These are phyloP conservation scores for Saussurea involucrata DNA, from an alignment of 129 eudicot species.

Conservation along the genomic window DNA sequence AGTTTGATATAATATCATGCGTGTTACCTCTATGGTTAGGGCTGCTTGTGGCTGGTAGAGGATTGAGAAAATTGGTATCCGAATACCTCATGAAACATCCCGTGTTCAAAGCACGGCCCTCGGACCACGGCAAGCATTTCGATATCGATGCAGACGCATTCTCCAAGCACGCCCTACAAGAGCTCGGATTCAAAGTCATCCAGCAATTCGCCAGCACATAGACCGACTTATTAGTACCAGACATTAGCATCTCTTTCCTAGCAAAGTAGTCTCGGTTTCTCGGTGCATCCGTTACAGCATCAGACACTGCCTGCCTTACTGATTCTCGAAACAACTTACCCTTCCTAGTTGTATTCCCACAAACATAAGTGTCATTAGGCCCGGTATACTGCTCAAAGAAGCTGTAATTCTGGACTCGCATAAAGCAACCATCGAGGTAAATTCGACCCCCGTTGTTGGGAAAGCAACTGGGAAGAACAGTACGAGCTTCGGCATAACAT, in stretches of 20 bases:
- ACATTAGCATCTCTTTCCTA: slow-evolving; percentile 21
- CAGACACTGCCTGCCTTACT: slow-evolving; percentile 42
- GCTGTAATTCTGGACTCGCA: slow-evolving; percentile 58
- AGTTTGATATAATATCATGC: background rate
- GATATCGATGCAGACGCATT: slow-evolving; percentile 44
- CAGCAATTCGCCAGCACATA: slow-evolving; percentile 66
- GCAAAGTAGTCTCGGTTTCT: slow-evolving; percentile 28
- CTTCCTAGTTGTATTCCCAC: slow-evolving; percentile 52
- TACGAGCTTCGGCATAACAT: slow-evolving; percentile 68
- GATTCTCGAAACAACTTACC: slow-evolving; percentile 26
- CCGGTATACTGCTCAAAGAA: slow-evolving; percentile 51
- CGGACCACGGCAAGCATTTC: slow-evolving; percentile 59
- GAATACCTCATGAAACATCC: slow-evolving; percentile 81
- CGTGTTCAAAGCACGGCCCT: slow-evolving; percentile 55
- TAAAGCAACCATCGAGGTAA: slow-evolving; percentile 70
- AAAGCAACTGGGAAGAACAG: slow-evolving; percentile 66
- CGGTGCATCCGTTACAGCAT: slow-evolving; percentile 40
- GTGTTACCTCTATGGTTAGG: slow-evolving; percentile 49
- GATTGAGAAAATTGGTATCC: slow-evolving; percentile 58
- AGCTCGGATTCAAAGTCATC: slow-evolving; percentile 47
- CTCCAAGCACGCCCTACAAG: slow-evolving; percentile 54
- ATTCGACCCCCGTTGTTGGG: slow-evolving; percentile 63
- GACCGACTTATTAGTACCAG: slow-evolving; percentile 32
- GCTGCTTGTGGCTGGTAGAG: slow-evolving; percentile 11
- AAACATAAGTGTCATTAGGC: slow-evolving; percentile 39